These are phyloP conservation scores for Lagerstroemia speciosa DNA, from an alignment of 345 rosid genomes.

Conservation along the genomic window DNA sequence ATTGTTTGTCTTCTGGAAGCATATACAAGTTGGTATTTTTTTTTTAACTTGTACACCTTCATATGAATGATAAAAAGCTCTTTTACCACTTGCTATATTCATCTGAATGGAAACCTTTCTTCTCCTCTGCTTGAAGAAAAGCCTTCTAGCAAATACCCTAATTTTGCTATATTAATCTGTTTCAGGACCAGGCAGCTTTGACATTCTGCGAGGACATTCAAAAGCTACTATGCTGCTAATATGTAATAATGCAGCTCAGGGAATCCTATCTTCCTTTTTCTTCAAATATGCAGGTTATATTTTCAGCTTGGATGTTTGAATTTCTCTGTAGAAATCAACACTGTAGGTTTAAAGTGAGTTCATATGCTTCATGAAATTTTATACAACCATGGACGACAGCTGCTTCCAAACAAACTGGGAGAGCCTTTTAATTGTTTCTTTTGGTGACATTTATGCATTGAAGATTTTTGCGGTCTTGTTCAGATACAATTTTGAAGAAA, in stretches of 20 bases:
- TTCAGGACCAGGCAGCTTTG: conserved; percentile 77
- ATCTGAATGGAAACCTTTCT: not conserved
- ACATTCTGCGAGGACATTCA: conserved; percentile 87
- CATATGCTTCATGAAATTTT: too few relatives aligned
- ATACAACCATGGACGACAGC: too few relatives aligned
- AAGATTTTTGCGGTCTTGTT: conserved; percentile 4
- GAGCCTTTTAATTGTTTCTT: not conserved
- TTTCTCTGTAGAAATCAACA: too few relatives aligned
- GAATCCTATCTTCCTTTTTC: conserved; percentile 89
- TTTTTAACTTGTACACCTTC: not conserved
- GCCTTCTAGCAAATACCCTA: not conserved
- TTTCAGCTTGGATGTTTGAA: too few relatives aligned
- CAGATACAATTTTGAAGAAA: conserved; percentile 97
- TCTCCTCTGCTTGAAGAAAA: not conserved
- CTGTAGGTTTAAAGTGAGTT: too few relatives aligned
- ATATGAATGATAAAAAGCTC: not conserved
- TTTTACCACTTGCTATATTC: not conserved
- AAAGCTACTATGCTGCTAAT: conserved; percentile 89
- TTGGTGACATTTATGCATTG: not conserved
- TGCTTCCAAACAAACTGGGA: not conserved
- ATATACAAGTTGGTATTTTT: not conserved
- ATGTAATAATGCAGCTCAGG: conserved; percentile 90
- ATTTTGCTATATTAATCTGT: not conserved
- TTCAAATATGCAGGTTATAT: conserved; percentile 88
- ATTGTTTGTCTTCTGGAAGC: not conserved